Base-by-base conservation (phyloP, 164 flowering plant species). In the Aristolochia fimbriata region DNA sequence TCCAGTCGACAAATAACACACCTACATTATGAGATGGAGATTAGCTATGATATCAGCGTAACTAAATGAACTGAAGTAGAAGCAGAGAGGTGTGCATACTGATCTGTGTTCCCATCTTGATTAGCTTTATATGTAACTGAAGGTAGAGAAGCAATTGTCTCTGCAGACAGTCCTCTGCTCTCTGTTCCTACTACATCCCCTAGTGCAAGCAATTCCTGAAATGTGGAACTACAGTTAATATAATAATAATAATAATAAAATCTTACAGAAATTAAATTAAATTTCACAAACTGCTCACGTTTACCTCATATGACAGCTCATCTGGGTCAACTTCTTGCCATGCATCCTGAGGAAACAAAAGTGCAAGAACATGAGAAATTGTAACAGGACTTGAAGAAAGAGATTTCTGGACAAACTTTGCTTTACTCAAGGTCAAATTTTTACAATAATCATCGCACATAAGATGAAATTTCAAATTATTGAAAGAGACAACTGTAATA, bases 241-340 rank as follows among this genome's bases (percentile, higher is more conserved):
- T n/a, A n/a, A n/a, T n/a, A n/a, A n/a, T n/a, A n/a, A n/a, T n/a
- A n/a, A n/a, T n/a, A 52, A 22, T n/a, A 2, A 50, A 22, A 5
- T 50, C 12, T 50, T 50, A 17, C 4, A 15, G 30, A 27, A 24
- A 15, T 5, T 22, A 10, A 22, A 23, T 12, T 52, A 23, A 31
- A 37, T 37, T 10, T 6, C 56, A 52, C 56, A 3, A 3, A 22
- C 9, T n/a, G 15, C 23, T 49, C 30, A 49, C 0, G 11, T 27
- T 48, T 70, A 91, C 98, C 92, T 91, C 98, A 69, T 87, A 88
- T 46, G 96, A 91, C 56, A 91, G 76, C 57, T 91, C 96, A 77
- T 89, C 98, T 33, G 98, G 95, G 74, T 91, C 98, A 65, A 87
- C 80, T 46, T 84, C 98, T 57, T 85, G 91, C 92, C 92, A 91